Evolutionary conservation across 495 filamentous ascomycete species (phyloP).

Genomic region (Neurospora sp.): DNA sequence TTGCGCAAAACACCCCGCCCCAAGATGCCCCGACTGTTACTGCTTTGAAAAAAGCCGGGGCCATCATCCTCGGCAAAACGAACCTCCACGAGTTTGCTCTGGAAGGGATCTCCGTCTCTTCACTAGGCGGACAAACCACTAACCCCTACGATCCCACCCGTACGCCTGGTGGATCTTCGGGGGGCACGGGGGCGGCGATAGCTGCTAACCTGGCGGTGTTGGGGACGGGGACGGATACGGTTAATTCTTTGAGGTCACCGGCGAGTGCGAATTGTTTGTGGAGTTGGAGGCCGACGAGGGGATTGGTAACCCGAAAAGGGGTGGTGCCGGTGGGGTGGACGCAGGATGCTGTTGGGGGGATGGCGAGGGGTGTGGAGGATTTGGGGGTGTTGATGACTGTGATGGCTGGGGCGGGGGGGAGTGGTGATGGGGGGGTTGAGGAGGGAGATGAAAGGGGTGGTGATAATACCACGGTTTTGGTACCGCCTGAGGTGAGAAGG

Average conservation of each 20-base stretch:
- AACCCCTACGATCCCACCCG: conserved; percentile 54
- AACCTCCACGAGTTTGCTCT: conserved; percentile 58
- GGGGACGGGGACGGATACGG: conserved; percentile 54
- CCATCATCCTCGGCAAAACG: conserved; percentile 56
- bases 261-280: conserved; percentile 54
- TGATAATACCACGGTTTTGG: conserved; percentile 34
- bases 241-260: conserved; percentile 52
- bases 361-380: conserved; percentile 45
- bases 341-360: conserved; percentile 52
- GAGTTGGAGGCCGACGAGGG: conserved; percentile 50
- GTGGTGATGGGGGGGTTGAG: conserved; percentile 16
- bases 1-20: conserved; percentile 33
- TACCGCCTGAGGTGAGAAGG: conserved; percentile 21
- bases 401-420: conserved; percentile 31
- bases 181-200: conserved; percentile 51
- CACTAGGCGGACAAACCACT: conserved; percentile 49
- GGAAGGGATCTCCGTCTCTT: conserved; percentile 51
- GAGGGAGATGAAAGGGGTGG: conserved; percentile 33
- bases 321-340: conserved; percentile 52
- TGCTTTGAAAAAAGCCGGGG: conserved; percentile 44
- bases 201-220: conserved; percentile 48
- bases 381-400: conserved; percentile 44
- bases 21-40: conserved; percentile 41
- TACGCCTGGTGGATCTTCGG: conserved; percentile 55
- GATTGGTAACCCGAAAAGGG: conserved; percentile 40